Evolutionary conservation across 2,329 filamentous ascomycete species (phyloP), one percentile per base, ranked within the genome.

Genomic region (Corniculantispora saksenae): DNA sequence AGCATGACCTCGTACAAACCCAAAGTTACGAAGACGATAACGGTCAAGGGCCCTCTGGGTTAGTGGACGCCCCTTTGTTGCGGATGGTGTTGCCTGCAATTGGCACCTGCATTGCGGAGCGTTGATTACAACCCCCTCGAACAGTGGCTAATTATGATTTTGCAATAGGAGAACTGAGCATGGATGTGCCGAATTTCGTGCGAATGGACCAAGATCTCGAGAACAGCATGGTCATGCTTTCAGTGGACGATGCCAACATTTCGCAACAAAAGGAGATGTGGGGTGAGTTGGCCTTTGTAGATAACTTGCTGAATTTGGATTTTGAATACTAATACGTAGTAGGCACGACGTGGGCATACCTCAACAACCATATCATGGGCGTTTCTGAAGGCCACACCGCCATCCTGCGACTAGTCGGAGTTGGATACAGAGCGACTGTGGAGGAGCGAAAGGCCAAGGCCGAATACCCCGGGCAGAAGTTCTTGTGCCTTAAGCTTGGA

Each of bases 331-430:
- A 25, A 58, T 38, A 45, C 5, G 27, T 9, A 6, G 6, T 68
- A 97, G 94, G 94, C 68, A 98, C 94, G 7, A 91, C 89, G 53
- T 94, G 95, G 81, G 89, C 93, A 40, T 94, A 97, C 75, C 84
- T 99, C 63, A 91, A 92, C 73, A 96, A 95, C 77, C 89, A 96
- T 82, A 91, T 99, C 67, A 88, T 93, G 68, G 95, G 95, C 66
- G 95, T 99, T 25, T 97, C 93, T 45, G 95, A 99, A 85, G 95
- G 95, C 43, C 95, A 99, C 80, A 94, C 92, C 21, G 93, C 94
- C 40, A 93, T 99, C 71, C 84, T 99, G 61, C 90, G 94, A 69
- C 85, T 99, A 61, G 93, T 98, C 32, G 95, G 95, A 74, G 95
- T 99, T 66, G 95, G 95, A 67, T 99, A 97, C 84, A 87, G 94